Evolutionary conservation across 1,284 basidiomycete species (phyloP).

Genomic region (Afroboletus lepidellus): DNA sequence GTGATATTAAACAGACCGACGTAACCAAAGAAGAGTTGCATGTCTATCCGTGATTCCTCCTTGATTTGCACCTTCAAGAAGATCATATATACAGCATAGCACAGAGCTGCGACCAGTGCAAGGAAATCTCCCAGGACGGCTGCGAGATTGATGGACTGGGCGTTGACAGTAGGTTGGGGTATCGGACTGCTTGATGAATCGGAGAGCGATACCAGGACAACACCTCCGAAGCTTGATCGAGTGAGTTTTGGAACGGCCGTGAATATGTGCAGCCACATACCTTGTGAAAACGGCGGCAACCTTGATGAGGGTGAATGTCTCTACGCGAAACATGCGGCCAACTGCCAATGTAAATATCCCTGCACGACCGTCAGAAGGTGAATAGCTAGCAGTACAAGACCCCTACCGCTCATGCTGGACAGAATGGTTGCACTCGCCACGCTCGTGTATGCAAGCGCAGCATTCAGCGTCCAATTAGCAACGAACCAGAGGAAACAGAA

Average conservation of each 20-base stretch:
- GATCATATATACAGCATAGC: conserved; percentile 92
- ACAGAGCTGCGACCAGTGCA: conserved; percentile 78
- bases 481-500: conserved; percentile 90
- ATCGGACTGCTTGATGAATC: conserved; percentile 46
- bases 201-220: conserved; percentile 82
- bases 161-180: conserved; percentile 16
- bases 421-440: conserved; percentile 91
- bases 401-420: conserved; percentile 83
- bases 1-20: conserved; percentile 90
- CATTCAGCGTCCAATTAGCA: conserved; percentile 89
- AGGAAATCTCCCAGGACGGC: conserved; percentile 74
- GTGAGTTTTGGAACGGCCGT: conserved; percentile 4
- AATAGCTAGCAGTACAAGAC: neutral
- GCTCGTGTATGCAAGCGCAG: conserved; percentile 79
- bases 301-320: conserved; percentile 75
- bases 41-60: conserved; percentile 83
- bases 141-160: conserved; percentile 20
- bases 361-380: conserved; percentile 32
- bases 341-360: conserved; percentile 94
- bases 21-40: conserved; percentile 93
- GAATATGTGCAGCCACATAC: conserved; percentile 42
- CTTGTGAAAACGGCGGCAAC: conserved; percentile 80
- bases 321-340: conserved; percentile 83
- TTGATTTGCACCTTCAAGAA: conserved; percentile 87
- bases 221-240: conserved; percentile 73